Evolutionary conservation across 768 basidiomycete species (phyloP).

Genomic region (Russula virescens): DNA sequence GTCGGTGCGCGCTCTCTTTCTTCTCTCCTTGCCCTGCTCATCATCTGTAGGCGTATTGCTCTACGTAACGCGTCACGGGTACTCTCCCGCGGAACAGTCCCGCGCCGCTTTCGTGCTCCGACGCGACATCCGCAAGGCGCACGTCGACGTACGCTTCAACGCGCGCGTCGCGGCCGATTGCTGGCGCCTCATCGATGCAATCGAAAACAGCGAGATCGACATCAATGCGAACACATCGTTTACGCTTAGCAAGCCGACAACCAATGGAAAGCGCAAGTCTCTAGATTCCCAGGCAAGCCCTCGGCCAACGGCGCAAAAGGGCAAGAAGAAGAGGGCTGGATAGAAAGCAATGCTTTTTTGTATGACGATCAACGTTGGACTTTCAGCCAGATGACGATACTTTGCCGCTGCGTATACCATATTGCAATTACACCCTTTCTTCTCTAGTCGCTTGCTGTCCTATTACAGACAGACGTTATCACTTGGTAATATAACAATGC

Average conservation of each 20-base stretch:
- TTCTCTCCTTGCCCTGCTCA: too few species aligned
- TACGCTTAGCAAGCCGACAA: neutral
- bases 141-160: conserved; percentile 63
- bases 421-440: too few species aligned
- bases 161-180: conserved; percentile 45
- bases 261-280: conserved; percentile 7
- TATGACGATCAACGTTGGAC: neutral
- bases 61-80: conserved; percentile 42
- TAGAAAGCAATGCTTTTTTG: neutral
- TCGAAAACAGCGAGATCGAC: conserved; percentile 27
- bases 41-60: conserved; percentile 55
- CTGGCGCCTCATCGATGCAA: conserved; percentile 48
- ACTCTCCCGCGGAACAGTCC: conserved; percentile 43
- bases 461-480: neutral
- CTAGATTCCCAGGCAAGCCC: neutral
- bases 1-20: conserved; percentile 45
- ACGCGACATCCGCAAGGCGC: conserved; percentile 45
- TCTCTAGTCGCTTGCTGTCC: neutral
- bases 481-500: neutral
- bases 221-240: neutral
- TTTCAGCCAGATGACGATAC: too few species aligned
- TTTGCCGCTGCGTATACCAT: neutral
- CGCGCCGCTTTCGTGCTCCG: conserved; percentile 54
- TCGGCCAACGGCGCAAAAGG: neutral
- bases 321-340: neutral